These are phyloP conservation scores for Aspergillus coremiiformis DNA, from an alignment of 495 filamentous ascomycete species.

Conservation along the genomic window DNA sequence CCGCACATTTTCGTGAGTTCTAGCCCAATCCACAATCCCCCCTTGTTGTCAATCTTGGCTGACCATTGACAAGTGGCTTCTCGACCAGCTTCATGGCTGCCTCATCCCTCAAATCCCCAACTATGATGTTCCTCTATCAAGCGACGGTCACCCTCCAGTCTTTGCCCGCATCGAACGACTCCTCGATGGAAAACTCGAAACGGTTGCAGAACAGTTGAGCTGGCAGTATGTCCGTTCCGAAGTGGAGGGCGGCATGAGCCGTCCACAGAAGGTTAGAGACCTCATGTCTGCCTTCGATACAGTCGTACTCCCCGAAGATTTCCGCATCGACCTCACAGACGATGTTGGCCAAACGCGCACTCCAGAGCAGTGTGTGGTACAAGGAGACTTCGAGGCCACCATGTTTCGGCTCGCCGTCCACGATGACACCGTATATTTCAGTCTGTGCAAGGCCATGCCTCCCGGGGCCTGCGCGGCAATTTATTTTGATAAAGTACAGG, in stretches of 20 bases:
- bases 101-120: slow-evolving; percentile 22
- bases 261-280: slow-evolving; percentile 38
- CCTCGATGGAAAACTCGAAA: slow-evolving; percentile 30
- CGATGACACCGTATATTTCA: slow-evolving; percentile 38
- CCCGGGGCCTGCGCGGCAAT: slow-evolving; percentile 39
- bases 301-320: slow-evolving; percentile 39
- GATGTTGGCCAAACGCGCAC: slow-evolving; percentile 19
- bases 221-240: slow-evolving; percentile 32
- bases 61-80: slow-evolving; percentile 30
- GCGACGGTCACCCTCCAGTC: slow-evolving; percentile 28
- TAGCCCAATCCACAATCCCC: not conserved
- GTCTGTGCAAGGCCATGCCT: slow-evolving; percentile 42
- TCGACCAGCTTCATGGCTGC: slow-evolving; percentile 37
- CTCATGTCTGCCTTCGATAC: slow-evolving; percentile 44
- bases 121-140: slow-evolving; percentile 24
- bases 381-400: slow-evolving; percentile 44
- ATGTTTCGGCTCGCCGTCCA: slow-evolving; percentile 44
- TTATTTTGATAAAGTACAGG: slow-evolving; percentile 42
- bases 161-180: slow-evolving; percentile 32
- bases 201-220: slow-evolving; percentile 29
- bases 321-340: slow-evolving; percentile 33
- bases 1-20: slow-evolving; percentile 42
- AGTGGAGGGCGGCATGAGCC: slow-evolving; percentile 28
- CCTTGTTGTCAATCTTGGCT: not conserved
- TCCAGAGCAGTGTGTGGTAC: slow-evolving; percentile 40